Conservation (phyloP, 192 early-diverging fungal genomes). For the Rhizophagus prolifer region DNA sequence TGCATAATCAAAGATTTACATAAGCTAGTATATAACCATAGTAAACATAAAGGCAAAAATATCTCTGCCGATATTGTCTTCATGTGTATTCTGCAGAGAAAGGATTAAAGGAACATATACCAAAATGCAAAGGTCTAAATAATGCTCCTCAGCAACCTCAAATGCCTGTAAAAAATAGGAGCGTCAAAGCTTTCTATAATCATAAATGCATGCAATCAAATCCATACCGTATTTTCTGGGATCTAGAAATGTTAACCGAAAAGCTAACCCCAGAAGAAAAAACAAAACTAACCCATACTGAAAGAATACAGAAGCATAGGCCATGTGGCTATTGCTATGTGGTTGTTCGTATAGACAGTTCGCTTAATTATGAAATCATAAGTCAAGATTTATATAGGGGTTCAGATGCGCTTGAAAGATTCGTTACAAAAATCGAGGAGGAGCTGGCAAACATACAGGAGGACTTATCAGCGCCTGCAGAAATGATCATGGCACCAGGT, state of each 20-base stretch:
- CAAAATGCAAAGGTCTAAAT: constrained; percentile 6
- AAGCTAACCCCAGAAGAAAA: constrained; percentile 19
- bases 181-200: no score
- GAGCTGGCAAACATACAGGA: no score
- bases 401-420: no score
- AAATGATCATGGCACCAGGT: no score
- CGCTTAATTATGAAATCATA: constrained; percentile 1
- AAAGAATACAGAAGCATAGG: constrained; percentile 1
- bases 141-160: background rate
- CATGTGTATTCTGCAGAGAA: constrained; percentile 2
- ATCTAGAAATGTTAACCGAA: constrained; percentile 8
- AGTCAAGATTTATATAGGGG: background rate
- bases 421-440: no score
- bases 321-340: constrained; percentile 9
- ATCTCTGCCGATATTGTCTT: constrained; percentile 21
- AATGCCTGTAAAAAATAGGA: background rate
- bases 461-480: no score
- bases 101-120: background rate
- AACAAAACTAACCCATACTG: background rate
- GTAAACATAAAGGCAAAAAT: constrained; percentile 17
- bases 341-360: constrained; percentile 16
- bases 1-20: constrained; percentile 23
- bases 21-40: constrained; percentile 19
- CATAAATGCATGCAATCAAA: constrained; percentile 25
- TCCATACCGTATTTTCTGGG: constrained; percentile 13